Base-by-base conservation (phyloP, 2,329 filamentous ascomycete species). In the Colletotrichum tropicale region DNA sequence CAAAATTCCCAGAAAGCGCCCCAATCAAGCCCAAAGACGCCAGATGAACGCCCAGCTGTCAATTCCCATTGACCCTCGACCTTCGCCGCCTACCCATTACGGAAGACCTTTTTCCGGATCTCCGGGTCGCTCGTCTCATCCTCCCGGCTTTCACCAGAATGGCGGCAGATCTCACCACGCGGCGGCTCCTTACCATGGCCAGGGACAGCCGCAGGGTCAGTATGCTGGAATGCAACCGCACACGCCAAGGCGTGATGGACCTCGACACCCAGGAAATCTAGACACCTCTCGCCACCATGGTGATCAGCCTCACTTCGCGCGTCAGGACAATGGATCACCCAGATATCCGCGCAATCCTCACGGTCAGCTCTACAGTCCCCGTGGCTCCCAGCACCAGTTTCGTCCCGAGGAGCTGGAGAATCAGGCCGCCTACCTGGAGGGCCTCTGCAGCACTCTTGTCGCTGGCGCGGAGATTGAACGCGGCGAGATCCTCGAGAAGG, bases 401-500 rank as follows among this genome's bases (percentile, higher is more conserved):
- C 81, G 79, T 4, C 81, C 84, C 0, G 88, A 91, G 38, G 88
- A 91, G 61, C 77, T 91, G 16, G 81, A 84, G n/a, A 81, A 81
- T 2, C 91, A 93, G 80, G 83, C 85, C 12, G 81, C 82, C 18
- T 80, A 89, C 16, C 85, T 93, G 16, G 89, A 92, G 26, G 79
- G 80, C 1, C 82, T 93, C 3, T 88, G 88, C 75, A 70, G 81
- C 18, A 88, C 92, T 62, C 85, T 95, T 21, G 61, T 78, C 21
- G 84, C 89, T 0, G 87, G 86, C 52, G 90, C 91, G 2, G 91
- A 93, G 78, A 95, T 96, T 77, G 89, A 88, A 48, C 81, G 84
- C 1, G 83, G 85, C 1, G 95, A 97, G 78, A 90, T 94, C 67
- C 85, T 88, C 4, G 89, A 93, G 78, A 98, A 97, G 81, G 94